Evolutionary conservation across 2,329 filamentous ascomycete genomes (phyloP), one percentile per base, ranked within the genome.

Genomic region (Pseudogymnoascus sp.): DNA sequence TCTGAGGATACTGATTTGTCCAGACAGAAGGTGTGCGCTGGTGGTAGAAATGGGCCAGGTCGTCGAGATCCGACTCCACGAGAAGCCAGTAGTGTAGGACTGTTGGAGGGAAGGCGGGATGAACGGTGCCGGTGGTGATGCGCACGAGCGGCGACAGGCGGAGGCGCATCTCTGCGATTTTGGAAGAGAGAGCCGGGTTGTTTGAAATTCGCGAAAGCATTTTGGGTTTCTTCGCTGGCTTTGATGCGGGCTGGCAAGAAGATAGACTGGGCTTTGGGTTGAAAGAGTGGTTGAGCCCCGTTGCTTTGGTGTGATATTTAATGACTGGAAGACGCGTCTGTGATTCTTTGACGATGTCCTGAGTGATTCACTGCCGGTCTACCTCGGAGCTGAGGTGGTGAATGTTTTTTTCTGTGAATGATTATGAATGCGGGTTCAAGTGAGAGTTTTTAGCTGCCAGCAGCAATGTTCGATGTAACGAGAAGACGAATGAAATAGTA

Each of bases 71-170:
- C 30, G 75, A 75, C 72, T 89, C 86, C 14, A 87, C 91, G 38
- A 92, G 81, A 33, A 91, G 84, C 81, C 87, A 90, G 75, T 89
- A 90, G 71, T 82, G 81, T 52, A 92, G 83, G 62, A 91, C 78
- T 3, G 84, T 89, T 19, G 71, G 69, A 1, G 89, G 89, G 72
- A 89, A 92, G 62, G 77, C 72, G 0, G 85, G 82, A 69, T 90
- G 87, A 2, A 87, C 75, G n/a, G 75, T 71, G 59, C 87, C 87
- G 1, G 82, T 83, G 22, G 79, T 78, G 66, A 87, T 75, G 73
- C 86, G 82, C 6, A 89, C 84, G 5, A 92, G 83, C 0, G 88
- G 87, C 0, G 82, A 81, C 23, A 92, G 82, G 22, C 79, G 79
- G 9, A 89, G 80, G 19, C 82, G 80, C 80, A 92, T 86, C 66